Evolutionary conservation across 257 asterid species (phyloP).

Genomic region (Cinchona pubescens): DNA sequence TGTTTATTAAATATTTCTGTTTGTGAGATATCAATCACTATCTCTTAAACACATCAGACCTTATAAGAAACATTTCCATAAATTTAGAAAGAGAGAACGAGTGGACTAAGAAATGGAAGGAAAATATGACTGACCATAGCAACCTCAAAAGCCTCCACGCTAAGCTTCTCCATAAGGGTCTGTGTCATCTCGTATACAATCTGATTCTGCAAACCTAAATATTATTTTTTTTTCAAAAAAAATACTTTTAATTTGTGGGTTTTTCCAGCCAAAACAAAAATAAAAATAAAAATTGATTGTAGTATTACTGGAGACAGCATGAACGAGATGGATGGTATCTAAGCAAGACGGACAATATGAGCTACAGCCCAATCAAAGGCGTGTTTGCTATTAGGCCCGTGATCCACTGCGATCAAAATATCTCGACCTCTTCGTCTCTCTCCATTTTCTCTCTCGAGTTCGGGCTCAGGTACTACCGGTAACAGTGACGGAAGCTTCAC

Average conservation of each 20-base stretch:
- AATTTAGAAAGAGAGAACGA: background rate
- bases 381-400: constrained; percentile 87
- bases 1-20: too few species aligned
- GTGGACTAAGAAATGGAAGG: background rate
- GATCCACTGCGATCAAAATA: constrained; percentile 75
- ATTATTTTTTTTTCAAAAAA: background rate
- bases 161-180: constrained; percentile 78
- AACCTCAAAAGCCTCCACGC: constrained; percentile 73
- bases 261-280: background rate
- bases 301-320: constrained; percentile 57
- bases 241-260: background rate
- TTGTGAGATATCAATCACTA: too few species aligned
- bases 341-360: constrained; percentile 85
- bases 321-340: constrained; percentile 79
- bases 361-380: constrained; percentile 92
- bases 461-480: constrained; percentile 59
- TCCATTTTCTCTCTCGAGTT: constrained; percentile 70
- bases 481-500: constrained; percentile 57
- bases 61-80: background rate
- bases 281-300: background rate
- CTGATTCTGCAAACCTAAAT: constrained; percentile 49
- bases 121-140: constrained; percentile 61
- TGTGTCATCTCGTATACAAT: constrained; percentile 61
- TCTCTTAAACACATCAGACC: too few species aligned
- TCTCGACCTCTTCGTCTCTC: constrained; percentile 91